phyloP scores from a whole-genome alignment of 2,329 filamentous ascomycete species.

The Aspergillus pseudoterreus region DNA sequence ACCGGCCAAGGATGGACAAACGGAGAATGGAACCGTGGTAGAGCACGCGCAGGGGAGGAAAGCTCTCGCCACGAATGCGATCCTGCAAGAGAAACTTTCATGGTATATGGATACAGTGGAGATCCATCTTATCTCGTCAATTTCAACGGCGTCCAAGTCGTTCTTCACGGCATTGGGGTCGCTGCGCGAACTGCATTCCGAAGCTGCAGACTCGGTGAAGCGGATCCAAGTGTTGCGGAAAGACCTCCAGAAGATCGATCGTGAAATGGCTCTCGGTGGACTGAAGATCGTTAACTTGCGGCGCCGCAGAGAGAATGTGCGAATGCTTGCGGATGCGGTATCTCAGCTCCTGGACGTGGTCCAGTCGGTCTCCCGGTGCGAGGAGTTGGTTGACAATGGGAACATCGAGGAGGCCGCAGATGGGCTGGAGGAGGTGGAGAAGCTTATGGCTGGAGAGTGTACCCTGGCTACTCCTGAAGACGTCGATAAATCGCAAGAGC shows the following conservation, averaged over 20 bases:
- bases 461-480: conserved; percentile 27
- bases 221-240: conserved; percentile 77
- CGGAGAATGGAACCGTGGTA: conserved; percentile 55
- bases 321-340: conserved; percentile 76
- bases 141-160: conserved; percentile 89
- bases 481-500: conserved; percentile 21
- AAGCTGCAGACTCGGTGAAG: conserved; percentile 85
- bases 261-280: conserved; percentile 81
- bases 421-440: conserved; percentile 73
- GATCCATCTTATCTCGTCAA: conserved; percentile 92
- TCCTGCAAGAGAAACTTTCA: conserved; percentile 93
- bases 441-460: conserved; percentile 71
- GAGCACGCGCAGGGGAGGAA: conserved; percentile 65
- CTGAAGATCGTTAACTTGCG: conserved; percentile 81
- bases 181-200: conserved; percentile 82
- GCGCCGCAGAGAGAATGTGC: conserved; percentile 76
- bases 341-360: conserved; percentile 78
- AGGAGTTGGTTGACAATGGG: conserved; percentile 77
- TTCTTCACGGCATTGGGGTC: conserved; percentile 95
- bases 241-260: conserved; percentile 76
- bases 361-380: conserved; percentile 69
- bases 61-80: conserved; percentile 90
- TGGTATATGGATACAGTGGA: conserved; percentile 99
- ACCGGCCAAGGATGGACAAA: conserved; percentile 50
- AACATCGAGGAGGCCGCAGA: conserved; percentile 76